Conservation (phyloP, 768 basidiomycete species). For the Tylopilus subfusipes region DNA sequence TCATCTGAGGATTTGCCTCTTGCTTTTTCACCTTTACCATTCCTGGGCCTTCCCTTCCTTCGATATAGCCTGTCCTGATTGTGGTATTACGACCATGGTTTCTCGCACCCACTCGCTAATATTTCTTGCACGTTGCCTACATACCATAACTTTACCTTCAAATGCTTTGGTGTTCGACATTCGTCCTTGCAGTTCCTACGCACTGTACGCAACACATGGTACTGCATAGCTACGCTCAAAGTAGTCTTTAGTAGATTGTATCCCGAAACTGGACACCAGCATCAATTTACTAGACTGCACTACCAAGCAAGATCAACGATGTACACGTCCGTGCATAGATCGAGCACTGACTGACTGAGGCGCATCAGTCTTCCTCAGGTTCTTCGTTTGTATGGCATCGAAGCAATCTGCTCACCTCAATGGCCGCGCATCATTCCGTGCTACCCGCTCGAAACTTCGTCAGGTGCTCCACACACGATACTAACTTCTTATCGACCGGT, state of each 20-base stretch:
- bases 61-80: neutral
- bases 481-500: too few species aligned
- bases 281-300: neutral
- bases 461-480: too few species aligned
- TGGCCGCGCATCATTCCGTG: too few species aligned
- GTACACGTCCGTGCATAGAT: too few species aligned
- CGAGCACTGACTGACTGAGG: too few species aligned
- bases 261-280: neutral
- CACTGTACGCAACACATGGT: neutral
- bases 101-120: constrained; percentile 4
- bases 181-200: neutral
- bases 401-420: too few species aligned
- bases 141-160: neutral
- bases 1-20: neutral
- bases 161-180: neutral
- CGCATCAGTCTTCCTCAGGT: too few species aligned
- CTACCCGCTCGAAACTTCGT: too few species aligned
- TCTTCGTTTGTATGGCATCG: too few species aligned
- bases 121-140: constrained; percentile 9
- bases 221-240: constrained; percentile 2
- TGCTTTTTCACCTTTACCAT: constrained; percentile 5
- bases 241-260: constrained; percentile 8
- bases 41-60: constrained; percentile 15
- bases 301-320: neutral
- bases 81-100: neutral